Evolutionary conservation across 2,329 filamentous ascomycete species (phyloP).

Genomic region (Cladophialophora yegresii): DNA sequence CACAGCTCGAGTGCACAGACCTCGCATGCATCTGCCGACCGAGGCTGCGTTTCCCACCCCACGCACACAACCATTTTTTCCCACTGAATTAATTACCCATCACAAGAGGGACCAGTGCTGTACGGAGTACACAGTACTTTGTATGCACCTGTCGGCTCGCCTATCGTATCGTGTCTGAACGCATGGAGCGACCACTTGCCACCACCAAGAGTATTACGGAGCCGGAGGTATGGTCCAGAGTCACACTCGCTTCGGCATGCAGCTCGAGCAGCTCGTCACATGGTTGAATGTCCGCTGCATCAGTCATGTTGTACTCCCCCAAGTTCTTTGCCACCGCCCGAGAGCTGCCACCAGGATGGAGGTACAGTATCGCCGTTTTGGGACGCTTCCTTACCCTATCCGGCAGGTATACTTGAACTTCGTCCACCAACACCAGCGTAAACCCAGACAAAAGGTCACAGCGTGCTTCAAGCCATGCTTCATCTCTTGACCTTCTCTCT

Average conservation of each 20-base stretch:
- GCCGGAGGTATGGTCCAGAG: too few relatives aligned
- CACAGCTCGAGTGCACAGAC: conserved; percentile 6
- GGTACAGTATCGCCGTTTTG: conserved; percentile 4
- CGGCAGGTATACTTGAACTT: conserved; percentile 9
- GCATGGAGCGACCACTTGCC: background rate
- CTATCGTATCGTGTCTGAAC: background rate
- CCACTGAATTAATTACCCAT: background rate
- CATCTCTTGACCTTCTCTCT: background rate
- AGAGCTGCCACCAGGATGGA: background rate
- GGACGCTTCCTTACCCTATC: conserved; percentile 12
- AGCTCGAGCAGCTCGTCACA: background rate
- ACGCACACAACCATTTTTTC: conserved; percentile 4
- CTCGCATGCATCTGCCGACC: conserved; percentile 15
- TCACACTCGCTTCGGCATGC: background rate
- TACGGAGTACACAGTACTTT: background rate
- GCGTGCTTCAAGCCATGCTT: background rate
- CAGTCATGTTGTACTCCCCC: background rate
- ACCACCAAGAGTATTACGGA: background rate
- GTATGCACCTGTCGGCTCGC: background rate
- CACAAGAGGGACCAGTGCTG: background rate
- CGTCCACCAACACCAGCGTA: conserved; percentile 25
- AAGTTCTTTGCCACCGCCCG: background rate
- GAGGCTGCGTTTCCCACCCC: conserved; percentile 8
- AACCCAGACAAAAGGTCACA: conserved; percentile 28
- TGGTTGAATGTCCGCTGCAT: background rate